These are phyloP conservation scores for Grigorovia yakushimaensis DNA, from an alignment of 805 yeast genomes.

Conservation along the genomic window DNA sequence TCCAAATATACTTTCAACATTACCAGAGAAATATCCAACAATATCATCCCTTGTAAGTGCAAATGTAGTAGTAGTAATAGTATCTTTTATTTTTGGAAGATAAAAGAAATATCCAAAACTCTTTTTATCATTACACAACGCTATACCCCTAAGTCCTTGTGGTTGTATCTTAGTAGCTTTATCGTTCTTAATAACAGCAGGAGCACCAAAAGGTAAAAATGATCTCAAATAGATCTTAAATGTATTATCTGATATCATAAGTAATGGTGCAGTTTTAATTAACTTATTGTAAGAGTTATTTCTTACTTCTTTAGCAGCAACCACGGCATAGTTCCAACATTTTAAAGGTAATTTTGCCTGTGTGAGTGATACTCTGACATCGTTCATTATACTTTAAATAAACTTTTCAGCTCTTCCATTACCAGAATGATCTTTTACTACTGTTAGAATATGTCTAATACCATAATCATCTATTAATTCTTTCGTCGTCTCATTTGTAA, in stretches of 20 bases:
- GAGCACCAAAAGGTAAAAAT: conserved; percentile 4
- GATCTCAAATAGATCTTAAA: not conserved
- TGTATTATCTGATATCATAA: not conserved
- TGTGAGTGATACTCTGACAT: conserved; percentile 2
- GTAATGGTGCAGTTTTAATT: not conserved
- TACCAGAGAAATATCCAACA: too few species aligned
- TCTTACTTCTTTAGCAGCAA: conserved; percentile 1
- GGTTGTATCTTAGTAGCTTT: not conserved
- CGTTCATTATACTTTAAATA: conserved; percentile 2
- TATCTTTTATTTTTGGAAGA: conserved; percentile 1
- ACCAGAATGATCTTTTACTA: conserved; percentile 6
- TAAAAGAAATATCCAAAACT: conserved; percentile 4
- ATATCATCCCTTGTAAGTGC: too few species aligned
- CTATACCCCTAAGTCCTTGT: not conserved
- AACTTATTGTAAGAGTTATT: conserved; percentile 1
- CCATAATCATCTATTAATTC: not conserved
- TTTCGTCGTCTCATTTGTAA: conserved; percentile 1
- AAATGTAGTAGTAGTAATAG: not conserved
- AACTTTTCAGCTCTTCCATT: conserved; percentile 8
- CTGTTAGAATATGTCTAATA: conserved; percentile 1
- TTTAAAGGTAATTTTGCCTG: not conserved
- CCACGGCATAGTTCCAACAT: conserved; percentile 6
- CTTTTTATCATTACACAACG: conserved; percentile 2
- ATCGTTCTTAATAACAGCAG: not conserved
- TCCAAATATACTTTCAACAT: too few species aligned